A percentile compares a stretch with the other conserved stretches of the same genome.
Evolutionary conservation across 306 rosid genomes (phyloP).

Genomic region (Pyrus pyrifolia): DNA sequence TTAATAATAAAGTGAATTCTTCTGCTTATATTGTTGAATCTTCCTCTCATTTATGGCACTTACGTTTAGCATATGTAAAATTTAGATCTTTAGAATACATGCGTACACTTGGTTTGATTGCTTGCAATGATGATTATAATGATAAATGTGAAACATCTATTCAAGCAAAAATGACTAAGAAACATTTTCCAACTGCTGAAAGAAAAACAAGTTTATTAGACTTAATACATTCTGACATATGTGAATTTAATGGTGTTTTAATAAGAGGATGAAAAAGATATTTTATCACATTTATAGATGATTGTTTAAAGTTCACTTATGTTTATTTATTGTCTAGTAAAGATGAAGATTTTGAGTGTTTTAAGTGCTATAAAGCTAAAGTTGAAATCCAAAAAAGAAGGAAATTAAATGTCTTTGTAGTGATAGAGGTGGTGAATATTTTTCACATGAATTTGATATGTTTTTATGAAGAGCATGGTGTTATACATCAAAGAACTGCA

Average conservation of each 20-base stretch:
- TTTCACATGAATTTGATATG: not conserved
- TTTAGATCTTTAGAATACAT: not conserved
- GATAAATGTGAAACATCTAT: not conserved
- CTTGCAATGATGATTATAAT: not conserved
- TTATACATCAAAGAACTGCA: not conserved
- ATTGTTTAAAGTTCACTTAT: too few relatives aligned
- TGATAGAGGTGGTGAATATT: not conserved
- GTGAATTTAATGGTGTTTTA: slow-evolving; percentile 1
- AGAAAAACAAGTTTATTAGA: not conserved
- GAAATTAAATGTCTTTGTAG: too few relatives aligned
- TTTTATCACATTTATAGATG: too few relatives aligned
- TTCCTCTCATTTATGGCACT: not conserved
- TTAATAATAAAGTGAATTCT: too few relatives aligned
- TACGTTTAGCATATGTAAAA: not conserved
- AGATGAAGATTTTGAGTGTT: too few relatives aligned
- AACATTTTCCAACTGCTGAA: not conserved
- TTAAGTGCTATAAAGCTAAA: too few relatives aligned
- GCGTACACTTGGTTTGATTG: not conserved
- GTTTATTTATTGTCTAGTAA: too few relatives aligned
- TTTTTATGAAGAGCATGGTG: not conserved
- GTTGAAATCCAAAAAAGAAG: too few relatives aligned
- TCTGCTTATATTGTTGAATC: too few relatives aligned
- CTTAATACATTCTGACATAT: not conserved
- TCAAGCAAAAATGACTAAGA: slow-evolving; percentile 2
- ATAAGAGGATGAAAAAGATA: not conserved